Evolutionary conservation across 225 moss, liverwort and hornwort genomes (phyloP), one percentile per base, ranked within the genome.

Genomic region (Physcomitrium patens): DNA sequence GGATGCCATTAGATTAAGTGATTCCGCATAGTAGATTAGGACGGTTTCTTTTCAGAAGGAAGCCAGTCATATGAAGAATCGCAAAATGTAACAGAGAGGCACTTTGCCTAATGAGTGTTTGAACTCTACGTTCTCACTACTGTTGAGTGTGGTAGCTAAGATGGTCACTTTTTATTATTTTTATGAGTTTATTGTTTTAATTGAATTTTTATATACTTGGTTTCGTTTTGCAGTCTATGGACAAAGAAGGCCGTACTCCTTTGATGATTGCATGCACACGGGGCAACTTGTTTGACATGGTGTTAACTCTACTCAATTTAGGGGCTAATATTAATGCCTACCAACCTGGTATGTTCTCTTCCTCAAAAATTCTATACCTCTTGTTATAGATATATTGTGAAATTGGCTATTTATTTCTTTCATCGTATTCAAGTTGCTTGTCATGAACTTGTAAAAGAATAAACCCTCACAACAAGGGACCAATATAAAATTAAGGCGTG

Each of bases 221-320:
- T 69, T 13, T 37, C 60, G 69, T 62, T 45, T 77, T 83, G 86
- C 88, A 95, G 94, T 91, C 88, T 75, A 59, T 86, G 57, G 96
- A 96, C 59, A 96, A 94, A 82, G 94, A 94, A 78, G 94, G 96
- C 45, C 86, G 92, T 37, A 94, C 91, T 73, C 94, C 94, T 14
- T 87, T 96, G 71, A 87, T 94, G 65, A 59, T 91, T 44, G 94
- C 96, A 54, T 96, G 96, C 81, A 85, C 89, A 58, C 92, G 86
- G 46, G 89, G 92, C 56, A 92, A 94, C 55, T 83, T 94, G 75
- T 92, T 91, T 68, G 94, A 94, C 17, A 89, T 92, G 89, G 92
- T 86, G 67, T 83, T 96, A 76, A 94, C 94, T 27, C 80, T 96
- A 48, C 88, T 96, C 59, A 91, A 89, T 70, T 77, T 92, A 67